Base-by-base conservation (phyloP, 306 rosid species). In the Pterocarpus santalinus region DNA sequence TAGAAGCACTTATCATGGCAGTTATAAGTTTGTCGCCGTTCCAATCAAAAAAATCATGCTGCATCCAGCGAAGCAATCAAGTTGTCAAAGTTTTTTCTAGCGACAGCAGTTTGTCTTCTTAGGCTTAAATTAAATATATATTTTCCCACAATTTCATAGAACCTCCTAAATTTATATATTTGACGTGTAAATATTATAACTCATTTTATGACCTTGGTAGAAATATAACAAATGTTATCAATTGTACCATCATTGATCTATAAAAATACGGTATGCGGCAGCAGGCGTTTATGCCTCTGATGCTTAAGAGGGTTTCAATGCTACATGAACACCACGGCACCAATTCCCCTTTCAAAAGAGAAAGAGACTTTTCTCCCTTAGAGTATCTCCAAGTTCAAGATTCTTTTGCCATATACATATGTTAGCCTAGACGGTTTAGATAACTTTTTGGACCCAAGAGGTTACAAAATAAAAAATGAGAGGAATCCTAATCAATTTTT, bases 41-140 rank as follows among this genome's bases (percentile, higher is more conserved):
- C 36, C 66, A 39, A 61, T 69, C 64, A 32, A 11, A 67, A 8
- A 49, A 49, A 57, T n/a, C 44, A 33, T 3, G 63, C 11, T 75
- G 81, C 63, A 58, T 56, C 76, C 85, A 74, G 64, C 76, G 10
- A 36, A 69, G 82, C 67, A 49, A 76, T 76, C 65, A 28, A 30
- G 2, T 76, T 4, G 72, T 35, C 28, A n/a, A 63, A 35, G 60
- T 28, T 46, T 38, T 5, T 16, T 22, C 41, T 3, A 36, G 16
- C 2, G 17, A 8, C 53, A 12, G 7, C 5, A 43, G 35, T 17
- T 34, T n/a, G 69, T 5, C 36, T 67, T 41, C 35, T 9, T 13
- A 4, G 12, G 6, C 35, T 14, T 49, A 12, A 39, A 39, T 58
- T 74, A 8, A 43, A 13, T 57, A 56, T 7, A 44, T 15, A 4